A percentile compares a stretch with the other conserved stretches of the same genome.
phyloP scores from a whole-genome alignment of 306 rosid genomes.

The Quercus alba region DNA sequence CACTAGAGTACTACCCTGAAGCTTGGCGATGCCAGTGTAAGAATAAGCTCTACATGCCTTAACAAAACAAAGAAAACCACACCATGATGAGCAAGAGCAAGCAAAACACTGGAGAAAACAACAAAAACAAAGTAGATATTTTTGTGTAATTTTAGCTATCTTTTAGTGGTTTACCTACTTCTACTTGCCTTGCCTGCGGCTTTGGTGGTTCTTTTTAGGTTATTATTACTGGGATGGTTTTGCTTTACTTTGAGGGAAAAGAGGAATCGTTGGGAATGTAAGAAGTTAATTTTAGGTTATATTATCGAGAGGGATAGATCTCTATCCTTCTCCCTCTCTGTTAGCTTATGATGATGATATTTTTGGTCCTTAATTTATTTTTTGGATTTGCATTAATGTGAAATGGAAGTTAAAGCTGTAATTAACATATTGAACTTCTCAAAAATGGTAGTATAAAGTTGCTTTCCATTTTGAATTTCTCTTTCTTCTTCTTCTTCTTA shows the following conservation, averaged over 20 bases:
- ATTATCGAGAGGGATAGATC: slow-evolving; percentile 31
- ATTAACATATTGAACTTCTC: neutral
- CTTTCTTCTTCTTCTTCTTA: neutral
- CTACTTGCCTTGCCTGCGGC: neutral
- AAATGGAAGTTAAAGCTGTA: slow-evolving; percentile 10
- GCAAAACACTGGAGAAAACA: neutral
- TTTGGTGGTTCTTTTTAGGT: slow-evolving; percentile 10
- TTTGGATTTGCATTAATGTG: slow-evolving; percentile 3
- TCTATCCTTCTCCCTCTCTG: neutral
- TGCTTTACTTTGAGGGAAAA: slow-evolving; percentile 26
- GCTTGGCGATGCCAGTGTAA: slow-evolving; percentile 98
- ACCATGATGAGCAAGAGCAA: neutral
- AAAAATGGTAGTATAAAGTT: no score
- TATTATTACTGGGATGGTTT: neutral
- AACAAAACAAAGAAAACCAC: neutral
- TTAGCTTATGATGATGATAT: neutral
- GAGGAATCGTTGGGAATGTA: slow-evolving; percentile 53
- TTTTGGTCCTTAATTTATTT: neutral
- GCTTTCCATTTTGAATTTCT: neutral
- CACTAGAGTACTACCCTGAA: slow-evolving; percentile 94
- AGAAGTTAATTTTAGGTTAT: slow-evolving; percentile 38
- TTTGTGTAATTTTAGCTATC: neutral
- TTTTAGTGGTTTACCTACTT: slow-evolving; percentile 15
- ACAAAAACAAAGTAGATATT: neutral
- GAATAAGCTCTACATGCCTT: slow-evolving; percentile 81